Conservation (phyloP, 2,329 filamentous ascomycete species). For the Cryphonectria radicalis region DNA sequence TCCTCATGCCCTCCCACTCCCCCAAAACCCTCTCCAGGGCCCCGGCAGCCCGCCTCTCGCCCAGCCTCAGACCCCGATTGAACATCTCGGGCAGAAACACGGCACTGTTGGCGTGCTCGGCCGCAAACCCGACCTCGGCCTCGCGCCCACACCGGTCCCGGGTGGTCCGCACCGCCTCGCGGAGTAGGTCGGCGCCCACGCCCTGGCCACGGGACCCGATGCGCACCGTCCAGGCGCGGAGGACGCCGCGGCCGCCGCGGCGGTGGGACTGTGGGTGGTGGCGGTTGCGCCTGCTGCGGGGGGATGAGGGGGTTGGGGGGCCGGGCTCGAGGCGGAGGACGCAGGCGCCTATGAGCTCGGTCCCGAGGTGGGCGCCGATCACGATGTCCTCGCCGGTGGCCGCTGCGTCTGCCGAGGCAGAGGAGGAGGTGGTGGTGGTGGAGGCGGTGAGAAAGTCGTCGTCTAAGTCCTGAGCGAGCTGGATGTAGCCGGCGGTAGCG, state of each 20-base stretch:
- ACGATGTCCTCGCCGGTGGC: slow-evolving; percentile 55
- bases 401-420: slow-evolving; percentile 35
- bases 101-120: slow-evolving; percentile 75
- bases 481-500: slow-evolving; percentile 64
- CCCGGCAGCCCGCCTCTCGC: slow-evolving; percentile 61
- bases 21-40: slow-evolving; percentile 56
- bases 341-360: slow-evolving; percentile 71
- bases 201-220: slow-evolving; percentile 71
- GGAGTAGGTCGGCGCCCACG: slow-evolving; percentile 72
- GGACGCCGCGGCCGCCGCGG: slow-evolving; percentile 68
- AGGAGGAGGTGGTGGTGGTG: slow-evolving; percentile 37
- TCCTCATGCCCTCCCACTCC: slow-evolving; percentile 52
- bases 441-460: slow-evolving; percentile 63
- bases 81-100: slow-evolving; percentile 67
- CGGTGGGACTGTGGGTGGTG: slow-evolving; percentile 40
- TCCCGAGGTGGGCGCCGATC: slow-evolving; percentile 69
- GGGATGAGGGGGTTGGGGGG: slow-evolving; percentile 28
- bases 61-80: slow-evolving; percentile 62
- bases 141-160: slow-evolving; percentile 70
- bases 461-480: slow-evolving; percentile 62
- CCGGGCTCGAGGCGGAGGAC: slow-evolving; percentile 67
- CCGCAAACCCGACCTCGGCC: slow-evolving; percentile 71
- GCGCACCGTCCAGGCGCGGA: slow-evolving; percentile 82
- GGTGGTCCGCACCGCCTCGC: slow-evolving; percentile 71
- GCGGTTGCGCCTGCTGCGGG: slow-evolving; percentile 41